Base-by-base conservation (phyloP, 148 eudicot species). In the Fallopia convolvulus region DNA sequence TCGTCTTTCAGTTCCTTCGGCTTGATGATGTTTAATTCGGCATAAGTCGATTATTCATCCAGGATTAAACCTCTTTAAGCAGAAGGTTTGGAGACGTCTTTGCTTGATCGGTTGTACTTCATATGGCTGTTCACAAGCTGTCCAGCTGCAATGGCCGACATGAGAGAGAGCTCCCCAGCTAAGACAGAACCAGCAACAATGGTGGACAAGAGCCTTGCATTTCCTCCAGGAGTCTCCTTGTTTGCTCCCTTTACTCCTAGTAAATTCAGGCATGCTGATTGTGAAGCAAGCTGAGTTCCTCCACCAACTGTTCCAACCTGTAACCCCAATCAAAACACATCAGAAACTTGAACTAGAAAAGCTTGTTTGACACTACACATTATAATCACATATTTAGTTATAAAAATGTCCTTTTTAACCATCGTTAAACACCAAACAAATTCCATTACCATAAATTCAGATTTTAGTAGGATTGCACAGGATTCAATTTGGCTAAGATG, bases 241-340 rank as follows among this genome's bases (percentile, higher is more conserved):
- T 50, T 80, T 33, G 86, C 83, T 23, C 86, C 86, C 65, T 83
- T 83, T 21, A 83, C 86, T 48, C 86, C 86, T 18, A 83, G 79
- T 8, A 83, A 72, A 77, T 83, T 80, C 46, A 83, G 81, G 32
- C 83, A 83, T 15, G 86, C 86, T 44, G 86, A 83, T 76, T 83
- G 86, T 21, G 86, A 83, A 46, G 86, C 83, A 3, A 83, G 81
- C 73, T 83, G 83, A 42, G 86, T 83, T 17, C 86, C 86, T 55
- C 86, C 86, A 48, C 86, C 86, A 50, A 83, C 83, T 32, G 86
- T 83, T 3, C 86, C 86, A 68, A 83, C 86, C 85, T 83, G 81
- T 44, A 63, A 32, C 39, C 55, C 75, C 17, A 74, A 74, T 6
- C 20, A 12, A 42, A 40, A 21, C 23, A 72, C 32, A 72, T 72